A percentile compares a stretch with the other conserved stretches of the same genome.
These are phyloP conservation scores for Dimargaris xerosporica DNA, from an alignment of 192 early-diverging fungal genomes.

Conservation along the genomic window DNA sequence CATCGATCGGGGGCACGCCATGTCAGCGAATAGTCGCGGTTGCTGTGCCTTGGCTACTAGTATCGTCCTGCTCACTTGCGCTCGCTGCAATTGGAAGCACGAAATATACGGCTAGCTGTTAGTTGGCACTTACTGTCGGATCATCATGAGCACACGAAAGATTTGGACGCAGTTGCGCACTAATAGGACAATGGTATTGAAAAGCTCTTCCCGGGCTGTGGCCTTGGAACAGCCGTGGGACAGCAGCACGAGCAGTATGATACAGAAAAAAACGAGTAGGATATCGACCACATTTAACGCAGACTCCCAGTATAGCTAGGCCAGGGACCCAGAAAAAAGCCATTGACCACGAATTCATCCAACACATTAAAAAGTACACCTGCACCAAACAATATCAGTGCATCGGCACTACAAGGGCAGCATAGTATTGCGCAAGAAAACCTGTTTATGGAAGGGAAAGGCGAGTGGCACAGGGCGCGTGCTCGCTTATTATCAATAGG, in stretches of 20 bases:
- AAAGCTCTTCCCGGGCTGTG: conserved; percentile 45
- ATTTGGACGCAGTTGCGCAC: conserved; percentile 36
- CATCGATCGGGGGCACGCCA: background rate
- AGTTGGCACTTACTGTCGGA: conserved; percentile 5
- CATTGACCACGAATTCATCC: no score
- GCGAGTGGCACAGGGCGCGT: no score
- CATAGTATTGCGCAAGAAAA: no score
- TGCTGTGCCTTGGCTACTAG: background rate
- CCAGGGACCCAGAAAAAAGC: no score
- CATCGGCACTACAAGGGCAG: no score
- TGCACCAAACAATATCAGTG: no score
- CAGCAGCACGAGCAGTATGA: conserved; percentile 48
- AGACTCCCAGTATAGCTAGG: conserved; percentile 27
- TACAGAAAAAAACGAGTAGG: conserved; percentile 48
- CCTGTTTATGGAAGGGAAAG: no score
- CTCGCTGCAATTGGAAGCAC: background rate
- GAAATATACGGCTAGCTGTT: background rate
- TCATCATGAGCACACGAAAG: conserved; percentile 8
- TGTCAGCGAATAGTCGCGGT: background rate
- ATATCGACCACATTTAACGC: conserved; percentile 62
- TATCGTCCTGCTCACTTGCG: background rate
- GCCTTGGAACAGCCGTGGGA: conserved; percentile 45
- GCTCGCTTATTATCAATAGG: no score
- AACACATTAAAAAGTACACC: no score
- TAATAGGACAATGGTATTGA: conserved; percentile 57